These are phyloP conservation scores for Diaporthe amygdali DNA, from an alignment of 2,329 filamentous ascomycete species.

Conservation along the genomic window DNA sequence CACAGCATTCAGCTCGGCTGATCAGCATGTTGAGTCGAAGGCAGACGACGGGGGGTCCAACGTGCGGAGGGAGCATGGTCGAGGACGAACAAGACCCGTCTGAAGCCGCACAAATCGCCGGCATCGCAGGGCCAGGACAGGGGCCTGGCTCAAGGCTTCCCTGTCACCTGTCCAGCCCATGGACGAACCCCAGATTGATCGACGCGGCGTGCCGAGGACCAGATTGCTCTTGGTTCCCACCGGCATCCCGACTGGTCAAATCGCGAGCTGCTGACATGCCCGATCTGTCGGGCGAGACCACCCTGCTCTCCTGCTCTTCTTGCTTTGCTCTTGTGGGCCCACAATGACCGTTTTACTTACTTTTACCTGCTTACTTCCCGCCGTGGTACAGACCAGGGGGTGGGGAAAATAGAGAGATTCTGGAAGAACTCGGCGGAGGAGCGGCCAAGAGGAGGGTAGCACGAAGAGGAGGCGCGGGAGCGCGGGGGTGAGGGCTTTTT, in stretches of 20 bases:
- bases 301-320: background rate
- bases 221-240: background rate
- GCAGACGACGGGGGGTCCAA: too few species aligned
- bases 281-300: background rate
- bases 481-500: background rate
- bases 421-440: background rate
- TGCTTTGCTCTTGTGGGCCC: background rate
- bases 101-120: too few species aligned
- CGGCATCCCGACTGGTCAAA: constrained; percentile 14
- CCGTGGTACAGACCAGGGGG: background rate
- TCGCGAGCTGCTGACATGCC: constrained; percentile 15
- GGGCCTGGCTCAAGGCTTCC: background rate
- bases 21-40: too few species aligned
- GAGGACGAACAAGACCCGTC: too few species aligned
- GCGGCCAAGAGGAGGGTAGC: background rate
- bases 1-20: too few species aligned
- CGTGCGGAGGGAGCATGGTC: too few species aligned
- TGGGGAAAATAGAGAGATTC: background rate
- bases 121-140: background rate
- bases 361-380: background rate
- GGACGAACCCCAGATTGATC: constrained; percentile 10
- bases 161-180: background rate
- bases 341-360: background rate
- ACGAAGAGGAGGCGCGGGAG: background rate
- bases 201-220: background rate